Evolutionary conservation across 805 yeast species (phyloP).

Genomic region (Millerozyma miso): DNA sequence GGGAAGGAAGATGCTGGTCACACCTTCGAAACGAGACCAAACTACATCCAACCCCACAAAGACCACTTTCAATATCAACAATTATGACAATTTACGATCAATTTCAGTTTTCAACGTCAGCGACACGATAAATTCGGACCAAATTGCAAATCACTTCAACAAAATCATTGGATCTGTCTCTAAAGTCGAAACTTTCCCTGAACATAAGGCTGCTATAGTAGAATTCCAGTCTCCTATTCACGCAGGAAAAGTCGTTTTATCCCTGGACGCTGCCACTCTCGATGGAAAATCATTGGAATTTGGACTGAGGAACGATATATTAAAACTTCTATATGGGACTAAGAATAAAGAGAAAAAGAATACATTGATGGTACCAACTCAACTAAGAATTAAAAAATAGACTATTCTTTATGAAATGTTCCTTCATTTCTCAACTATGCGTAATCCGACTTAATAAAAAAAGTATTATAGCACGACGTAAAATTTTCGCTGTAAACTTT

Average conservation of each 20-base stretch:
- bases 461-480: background rate
- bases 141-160: slow-evolving; percentile 24
- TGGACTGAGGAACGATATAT: slow-evolving; percentile 6
- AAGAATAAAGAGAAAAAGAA: background rate
- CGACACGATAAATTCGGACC: slow-evolving; percentile 34
- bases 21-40: slow-evolving; percentile 22
- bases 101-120: slow-evolving; percentile 20
- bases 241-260: slow-evolving; percentile 51
- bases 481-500: background rate
- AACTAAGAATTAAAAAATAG: background rate
- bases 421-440: background rate
- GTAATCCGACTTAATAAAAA: background rate
- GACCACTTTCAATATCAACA: slow-evolving; percentile 5
- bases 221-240: slow-evolving; percentile 38
- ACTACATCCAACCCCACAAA: slow-evolving; percentile 8
- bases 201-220: slow-evolving; percentile 45
- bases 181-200: slow-evolving; percentile 44
- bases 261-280: slow-evolving; percentile 34
- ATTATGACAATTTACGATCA: slow-evolving; percentile 15
- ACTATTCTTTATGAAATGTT: background rate
- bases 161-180: slow-evolving; percentile 31
- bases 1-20: slow-evolving; percentile 46
- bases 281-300: slow-evolving; percentile 22
- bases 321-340: background rate
- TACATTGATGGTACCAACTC: slow-evolving; percentile 7